These are phyloP conservation scores for Colletotrichum ledebouriae DNA, from an alignment of 2,329 filamentous ascomycete species.

Conservation along the genomic window DNA sequence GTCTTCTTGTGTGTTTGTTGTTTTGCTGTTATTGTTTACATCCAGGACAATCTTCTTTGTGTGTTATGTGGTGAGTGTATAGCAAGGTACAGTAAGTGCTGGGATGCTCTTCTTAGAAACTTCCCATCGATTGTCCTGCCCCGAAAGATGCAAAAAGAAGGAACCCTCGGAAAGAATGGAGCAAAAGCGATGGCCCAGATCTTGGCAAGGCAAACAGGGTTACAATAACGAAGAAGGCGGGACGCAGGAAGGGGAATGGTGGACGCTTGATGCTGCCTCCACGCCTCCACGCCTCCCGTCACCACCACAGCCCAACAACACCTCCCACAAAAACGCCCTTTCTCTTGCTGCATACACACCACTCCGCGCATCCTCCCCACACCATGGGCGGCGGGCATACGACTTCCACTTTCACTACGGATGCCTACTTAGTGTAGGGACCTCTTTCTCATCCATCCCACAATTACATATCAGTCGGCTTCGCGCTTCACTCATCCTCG, in stretches of 20 bases:
- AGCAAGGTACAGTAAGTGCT: not conserved
- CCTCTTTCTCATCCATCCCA: constrained; percentile 15
- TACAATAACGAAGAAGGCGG: constrained; percentile 20
- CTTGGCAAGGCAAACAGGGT: constrained; percentile 33
- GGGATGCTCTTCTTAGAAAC: not conserved
- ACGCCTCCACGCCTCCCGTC: constrained; percentile 5
- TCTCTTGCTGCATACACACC: constrained; percentile 17
- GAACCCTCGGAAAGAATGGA: constrained; percentile 25
- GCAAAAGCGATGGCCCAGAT: constrained; percentile 8
- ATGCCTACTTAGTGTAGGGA: not conserved
- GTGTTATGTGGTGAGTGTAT: not conserved
- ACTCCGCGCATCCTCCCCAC: constrained; percentile 11
- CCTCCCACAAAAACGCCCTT: constrained; percentile 12
- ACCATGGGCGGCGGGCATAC: not conserved
- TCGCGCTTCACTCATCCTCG: constrained; percentile 27
- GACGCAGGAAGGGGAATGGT: constrained; percentile 24
- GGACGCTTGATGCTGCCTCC: not conserved
- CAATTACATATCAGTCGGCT: constrained; percentile 34
- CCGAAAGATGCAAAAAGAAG: constrained; percentile 1
- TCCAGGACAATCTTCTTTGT: not conserved
- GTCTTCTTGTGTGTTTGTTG: not conserved
- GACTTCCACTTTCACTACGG: not conserved
- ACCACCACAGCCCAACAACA: constrained; percentile 2
- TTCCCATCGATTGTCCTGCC: not conserved
- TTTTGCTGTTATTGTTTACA: constrained; percentile 7